Evolutionary conservation across 805 yeast genomes (phyloP).

Genomic region (Teunomyces gatunensis): DNA sequence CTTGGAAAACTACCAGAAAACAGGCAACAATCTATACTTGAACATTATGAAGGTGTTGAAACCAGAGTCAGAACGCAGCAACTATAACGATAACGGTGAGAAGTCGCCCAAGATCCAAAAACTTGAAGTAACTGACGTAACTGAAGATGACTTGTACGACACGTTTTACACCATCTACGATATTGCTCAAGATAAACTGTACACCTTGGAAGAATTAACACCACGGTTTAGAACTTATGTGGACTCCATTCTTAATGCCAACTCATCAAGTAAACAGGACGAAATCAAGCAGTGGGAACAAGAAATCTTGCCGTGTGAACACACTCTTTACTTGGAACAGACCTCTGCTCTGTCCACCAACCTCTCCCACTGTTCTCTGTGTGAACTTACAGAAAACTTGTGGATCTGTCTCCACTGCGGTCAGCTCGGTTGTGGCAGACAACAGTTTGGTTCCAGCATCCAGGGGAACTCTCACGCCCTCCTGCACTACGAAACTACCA

Average conservation of each 20-base stretch:
- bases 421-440: conserved; percentile 88
- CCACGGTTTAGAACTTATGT: conserved; percentile 28
- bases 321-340: conserved; percentile 58
- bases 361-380: conserved; percentile 47
- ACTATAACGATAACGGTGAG: conserved; percentile 22
- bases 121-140: conserved; percentile 61
- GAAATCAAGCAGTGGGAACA: conserved; percentile 92
- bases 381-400: conserved; percentile 70
- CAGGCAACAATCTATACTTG: conserved; percentile 56
- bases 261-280: conserved; percentile 57
- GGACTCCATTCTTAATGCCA: conserved; percentile 49
- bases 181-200: conserved; percentile 25
- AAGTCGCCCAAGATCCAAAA: conserved; percentile 51
- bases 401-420: conserved; percentile 97
- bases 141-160: conserved; percentile 63
- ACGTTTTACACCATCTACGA: conserved; percentile 41
- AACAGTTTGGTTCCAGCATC: conserved; percentile 82
- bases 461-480: conserved; percentile 95
- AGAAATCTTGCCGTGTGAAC: conserved; percentile 77
- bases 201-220: conserved; percentile 22
- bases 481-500: conserved; percentile 55
- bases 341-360: conserved; percentile 18
- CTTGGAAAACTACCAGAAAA: conserved; percentile 48
- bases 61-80: conserved; percentile 28
- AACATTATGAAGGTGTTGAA: conserved; percentile 56